Percentiles rank a stretch among this genome's conserved stretches.
Conservation (phyloP, 371 early-diverging fungal genomes). For the Saksenaea vasiformis region DNA sequence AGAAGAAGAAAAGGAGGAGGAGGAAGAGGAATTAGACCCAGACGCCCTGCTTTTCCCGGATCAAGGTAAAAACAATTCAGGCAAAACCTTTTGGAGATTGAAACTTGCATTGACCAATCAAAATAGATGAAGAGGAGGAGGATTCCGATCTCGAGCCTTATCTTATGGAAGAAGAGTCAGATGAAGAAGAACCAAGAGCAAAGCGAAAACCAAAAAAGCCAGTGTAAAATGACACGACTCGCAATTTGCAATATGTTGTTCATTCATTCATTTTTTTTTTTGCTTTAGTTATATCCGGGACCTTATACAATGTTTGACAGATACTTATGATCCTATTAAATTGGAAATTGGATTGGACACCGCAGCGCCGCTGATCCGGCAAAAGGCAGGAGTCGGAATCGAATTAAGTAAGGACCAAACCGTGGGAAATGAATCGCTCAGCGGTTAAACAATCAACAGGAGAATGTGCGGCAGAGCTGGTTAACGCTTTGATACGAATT, state of each 20-base stretch:
- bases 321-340: constrained; percentile 41
- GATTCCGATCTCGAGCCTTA: constrained; percentile 53
- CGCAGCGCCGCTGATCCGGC: constrained; percentile 45
- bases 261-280: background rate
- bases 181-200: constrained; percentile 30
- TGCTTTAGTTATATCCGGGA: constrained; percentile 42
- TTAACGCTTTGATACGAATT: constrained; percentile 30
- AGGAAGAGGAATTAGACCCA: constrained; percentile 43
- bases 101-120: background rate
- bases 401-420: constrained; percentile 35
- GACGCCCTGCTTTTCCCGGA: constrained; percentile 24
- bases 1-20: constrained; percentile 10
- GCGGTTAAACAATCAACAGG: constrained; percentile 9
- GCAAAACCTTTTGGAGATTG: background rate
- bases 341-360: constrained; percentile 42
- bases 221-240: constrained; percentile 34
- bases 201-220: constrained; percentile 27
- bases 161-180: constrained; percentile 53
- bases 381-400: constrained; percentile 35
- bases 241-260: no score
- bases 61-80: constrained; percentile 11
- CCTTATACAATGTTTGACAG: constrained; percentile 35
- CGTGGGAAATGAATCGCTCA: background rate
- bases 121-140: constrained; percentile 11
- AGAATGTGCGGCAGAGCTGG: constrained; percentile 35